Conservation (phyloP, 2,329 filamentous ascomycete genomes). For the Paraphaeosphaeria minitans region DNA sequence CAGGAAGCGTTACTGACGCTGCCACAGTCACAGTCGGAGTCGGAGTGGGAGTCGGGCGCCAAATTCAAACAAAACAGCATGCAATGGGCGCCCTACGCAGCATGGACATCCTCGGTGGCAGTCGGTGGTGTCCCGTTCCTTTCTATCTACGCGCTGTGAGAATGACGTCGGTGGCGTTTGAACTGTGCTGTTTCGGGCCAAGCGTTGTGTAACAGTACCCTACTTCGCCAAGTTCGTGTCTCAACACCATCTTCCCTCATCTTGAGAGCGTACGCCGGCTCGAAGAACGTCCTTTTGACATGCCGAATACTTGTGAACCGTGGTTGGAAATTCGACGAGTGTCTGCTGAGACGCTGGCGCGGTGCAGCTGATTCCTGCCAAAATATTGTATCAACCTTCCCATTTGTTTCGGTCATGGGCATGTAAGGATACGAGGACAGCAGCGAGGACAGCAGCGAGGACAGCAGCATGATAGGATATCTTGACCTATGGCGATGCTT, state of each 20-base stretch:
- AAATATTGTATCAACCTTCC: not conserved
- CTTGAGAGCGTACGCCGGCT: too few species aligned
- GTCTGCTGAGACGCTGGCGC: not conserved
- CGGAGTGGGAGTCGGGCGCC: too few species aligned
- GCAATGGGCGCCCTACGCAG: not conserved
- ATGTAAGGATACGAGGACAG: not conserved
- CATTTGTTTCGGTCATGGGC: not conserved
- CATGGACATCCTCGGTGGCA: conserved; percentile 10
- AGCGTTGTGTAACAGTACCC: not conserved
- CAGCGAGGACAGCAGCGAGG: too few species aligned
- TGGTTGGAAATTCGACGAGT: not conserved
- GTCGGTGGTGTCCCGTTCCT: too few species aligned
- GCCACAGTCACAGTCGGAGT: too few species aligned
- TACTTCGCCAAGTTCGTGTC: not conserved
- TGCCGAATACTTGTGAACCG: not conserved
- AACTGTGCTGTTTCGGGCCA: not conserved
- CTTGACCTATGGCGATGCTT: not conserved
- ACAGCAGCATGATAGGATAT: not conserved
- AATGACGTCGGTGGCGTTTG: conserved; percentile 4
- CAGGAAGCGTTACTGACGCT: not conserved
- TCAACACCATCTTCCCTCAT: not conserved
- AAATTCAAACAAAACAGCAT: not conserved
- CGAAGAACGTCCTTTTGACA: not conserved
- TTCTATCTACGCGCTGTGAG: conserved; percentile 26
- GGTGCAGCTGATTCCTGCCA: not conserved